phyloP scores from a whole-genome alignment of 371 early-diverging fungal species.

The Cokeromyces recurvatus region DNA sequence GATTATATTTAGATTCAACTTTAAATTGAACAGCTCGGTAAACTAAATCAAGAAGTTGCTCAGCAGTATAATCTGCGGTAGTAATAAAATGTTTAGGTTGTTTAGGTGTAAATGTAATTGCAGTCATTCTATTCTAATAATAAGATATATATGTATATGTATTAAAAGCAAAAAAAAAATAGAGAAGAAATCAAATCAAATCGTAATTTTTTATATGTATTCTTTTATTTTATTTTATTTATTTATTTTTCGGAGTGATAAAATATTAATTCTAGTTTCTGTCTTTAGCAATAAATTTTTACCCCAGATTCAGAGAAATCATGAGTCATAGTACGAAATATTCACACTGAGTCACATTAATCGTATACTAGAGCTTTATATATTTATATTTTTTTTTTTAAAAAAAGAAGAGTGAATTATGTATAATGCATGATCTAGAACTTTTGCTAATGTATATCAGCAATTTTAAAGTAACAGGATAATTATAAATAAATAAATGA shows the following conservation, averaged over 20 bases:
- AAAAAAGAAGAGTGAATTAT: no score
- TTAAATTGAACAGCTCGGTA: conserved; percentile 40
- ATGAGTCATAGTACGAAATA: not conserved
- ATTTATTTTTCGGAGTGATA: conserved; percentile 6
- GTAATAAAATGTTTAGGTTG: conserved; percentile 47
- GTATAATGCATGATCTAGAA: no score
- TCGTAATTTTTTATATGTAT: conserved; percentile 1
- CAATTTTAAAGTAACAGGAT: no score
- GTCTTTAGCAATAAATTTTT: no score
- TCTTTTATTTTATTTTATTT: no score
- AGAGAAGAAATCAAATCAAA: not conserved
- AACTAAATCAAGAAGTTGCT: conserved; percentile 41
- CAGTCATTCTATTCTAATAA: conserved; percentile 14
- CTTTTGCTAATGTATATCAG: no score
- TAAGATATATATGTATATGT: not conserved
- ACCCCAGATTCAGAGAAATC: conserved; percentile 10
- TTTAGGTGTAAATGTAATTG: conserved; percentile 5
- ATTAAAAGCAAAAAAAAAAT: no score
- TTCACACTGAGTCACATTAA: conserved; percentile 10
- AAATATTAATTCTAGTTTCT: no score
- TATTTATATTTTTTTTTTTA: no score
- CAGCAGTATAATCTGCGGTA: conserved; percentile 44
- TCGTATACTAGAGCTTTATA: no score
- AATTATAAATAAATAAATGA: no score
- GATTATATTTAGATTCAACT: conserved; percentile 34